Evolutionary conservation across 1,284 basidiomycete genomes (phyloP), one percentile per base, ranked within the genome.

Genomic region (Malassezia nana): DNA sequence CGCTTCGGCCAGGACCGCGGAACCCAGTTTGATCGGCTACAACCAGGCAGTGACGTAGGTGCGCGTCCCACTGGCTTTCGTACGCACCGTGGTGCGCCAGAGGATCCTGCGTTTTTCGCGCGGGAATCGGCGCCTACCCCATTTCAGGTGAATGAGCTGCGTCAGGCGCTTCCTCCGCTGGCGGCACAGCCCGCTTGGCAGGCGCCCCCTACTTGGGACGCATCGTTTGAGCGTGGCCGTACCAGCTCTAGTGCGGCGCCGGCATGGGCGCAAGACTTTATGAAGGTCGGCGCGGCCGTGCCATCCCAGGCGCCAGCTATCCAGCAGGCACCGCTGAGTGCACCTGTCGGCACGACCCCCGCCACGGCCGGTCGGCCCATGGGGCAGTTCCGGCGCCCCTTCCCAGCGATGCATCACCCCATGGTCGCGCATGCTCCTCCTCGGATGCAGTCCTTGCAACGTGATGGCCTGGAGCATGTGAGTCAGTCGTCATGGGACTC

Each of bases 1-100:
- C 59, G 69, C 2, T 65, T 73, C 38, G 69, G 69, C 18, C 63
- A 68, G 39, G 71, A 73, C 50, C 58, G 66, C 13, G 52, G 60
- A 8, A 31, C 63, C 12, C 71, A 72, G 60, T 59, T 64, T 24
- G 71, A 72, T 40, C 18, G 13, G 41, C 50, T 24, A 53, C 41
- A 28, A 40, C 42, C 9, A 29, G 46, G 26, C 51, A 52, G 32
- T 47, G 52, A 49, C 26, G 13, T 6, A 28, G 55, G 26, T 52
- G 51, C 28, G 24, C 44, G 31, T 1, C 38, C 28, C 12, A 15
- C 12, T 10, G 59, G 22, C 40, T 61, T 46, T 56, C 64, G 28
- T 30, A 53, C 35, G 16, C 30, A 5, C 10, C 22, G 15, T 39
- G 30, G 20, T 26, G 46, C 3, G 7, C 26, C 43, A 2, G 49